Evolutionary conservation across 306 rosid species (phyloP).

Genomic region (Dryas alaskensis): DNA sequence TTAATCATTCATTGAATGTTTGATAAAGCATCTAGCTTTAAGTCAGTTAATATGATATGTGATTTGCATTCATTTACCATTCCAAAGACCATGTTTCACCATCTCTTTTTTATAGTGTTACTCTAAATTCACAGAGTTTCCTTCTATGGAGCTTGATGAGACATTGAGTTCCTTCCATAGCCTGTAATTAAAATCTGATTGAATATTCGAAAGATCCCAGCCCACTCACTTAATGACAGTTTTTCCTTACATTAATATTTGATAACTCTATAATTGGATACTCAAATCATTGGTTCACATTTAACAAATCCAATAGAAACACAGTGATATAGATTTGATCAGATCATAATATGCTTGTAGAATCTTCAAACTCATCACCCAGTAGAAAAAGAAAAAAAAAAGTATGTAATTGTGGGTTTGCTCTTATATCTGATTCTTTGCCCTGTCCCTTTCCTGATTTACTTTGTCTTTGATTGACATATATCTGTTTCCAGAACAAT

Average conservation of each 20-base stretch:
- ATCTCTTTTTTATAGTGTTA: neutral
- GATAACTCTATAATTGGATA: neutral
- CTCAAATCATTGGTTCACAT: neutral
- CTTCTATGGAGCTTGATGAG: neutral
- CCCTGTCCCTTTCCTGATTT: slow-evolving; percentile 4
- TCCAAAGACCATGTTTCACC: neutral
- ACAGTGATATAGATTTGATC: neutral
- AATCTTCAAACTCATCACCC: neutral
- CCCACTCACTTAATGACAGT: neutral
- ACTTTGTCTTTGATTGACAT: slow-evolving; percentile 21
- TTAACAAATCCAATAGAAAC: neutral
- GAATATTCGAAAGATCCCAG: neutral
- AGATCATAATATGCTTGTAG: neutral
- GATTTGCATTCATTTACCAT: neutral
- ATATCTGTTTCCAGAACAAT: slow-evolving; percentile 43
- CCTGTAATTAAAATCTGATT: neutral
- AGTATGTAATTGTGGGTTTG: neutral
- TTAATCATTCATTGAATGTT: neutral
- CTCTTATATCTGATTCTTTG: neutral
- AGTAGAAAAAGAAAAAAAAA: neutral
- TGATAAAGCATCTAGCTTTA: neutral
- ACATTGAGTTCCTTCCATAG: neutral
- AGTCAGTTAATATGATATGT: neutral
- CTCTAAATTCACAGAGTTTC: neutral
- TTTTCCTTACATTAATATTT: neutral